These are phyloP conservation scores for Olyra latifolia DNA, from an alignment of 176 grass and related monocot species.

Conservation along the genomic window DNA sequence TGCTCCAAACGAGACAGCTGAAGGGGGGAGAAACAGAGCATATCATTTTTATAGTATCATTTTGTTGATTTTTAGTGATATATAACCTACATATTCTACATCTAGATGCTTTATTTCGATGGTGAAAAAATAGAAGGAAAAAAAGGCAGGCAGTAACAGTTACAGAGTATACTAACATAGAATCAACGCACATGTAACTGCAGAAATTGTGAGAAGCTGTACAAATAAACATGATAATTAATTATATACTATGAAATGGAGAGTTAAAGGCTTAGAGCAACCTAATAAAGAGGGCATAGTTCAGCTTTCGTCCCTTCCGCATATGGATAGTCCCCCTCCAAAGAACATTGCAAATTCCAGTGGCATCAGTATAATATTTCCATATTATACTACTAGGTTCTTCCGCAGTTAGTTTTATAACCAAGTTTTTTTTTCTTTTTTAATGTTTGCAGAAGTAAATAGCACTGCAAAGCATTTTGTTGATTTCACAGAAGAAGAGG, in stretches of 20 bases:
- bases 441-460: conserved; percentile 41
- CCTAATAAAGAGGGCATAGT: neutral
- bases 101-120: neutral
- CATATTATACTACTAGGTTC: neutral
- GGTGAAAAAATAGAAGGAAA: neutral
- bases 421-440: neutral
- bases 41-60: neutral
- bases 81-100: conserved; percentile 13
- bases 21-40: conserved; percentile 2
- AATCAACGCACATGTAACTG: neutral
- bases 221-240: neutral
- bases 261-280: neutral
- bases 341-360: neutral
- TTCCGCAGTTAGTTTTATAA: conserved; percentile 11
- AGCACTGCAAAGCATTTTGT: conserved; percentile 36
- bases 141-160: conserved; percentile 10
- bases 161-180: conserved; percentile 4
- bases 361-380: neutral
- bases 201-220: neutral
- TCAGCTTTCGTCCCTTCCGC: conserved; percentile 7
- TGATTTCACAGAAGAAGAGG: conserved; percentile 55
- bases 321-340: neutral
- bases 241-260: neutral
- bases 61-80: neutral
- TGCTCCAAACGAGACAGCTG: neutral